Conservation (phyloP, 768 basidiomycete species). For the Lactarius hatsudake region DNA sequence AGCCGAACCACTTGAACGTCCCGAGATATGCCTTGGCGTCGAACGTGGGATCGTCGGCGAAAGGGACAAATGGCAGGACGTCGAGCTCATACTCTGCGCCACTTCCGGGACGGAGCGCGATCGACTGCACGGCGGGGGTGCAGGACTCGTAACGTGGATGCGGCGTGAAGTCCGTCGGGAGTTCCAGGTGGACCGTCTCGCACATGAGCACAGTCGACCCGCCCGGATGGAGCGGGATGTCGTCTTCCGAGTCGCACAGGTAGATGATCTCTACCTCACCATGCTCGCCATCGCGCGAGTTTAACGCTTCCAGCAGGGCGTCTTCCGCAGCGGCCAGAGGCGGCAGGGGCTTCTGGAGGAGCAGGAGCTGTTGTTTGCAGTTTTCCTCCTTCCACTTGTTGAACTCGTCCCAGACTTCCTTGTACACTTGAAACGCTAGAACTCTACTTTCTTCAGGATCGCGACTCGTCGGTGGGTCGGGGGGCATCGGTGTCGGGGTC, state of each 20-base stretch:
- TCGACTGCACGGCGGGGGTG: slow-evolving; percentile 46
- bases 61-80: slow-evolving; percentile 58
- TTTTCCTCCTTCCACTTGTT: slow-evolving; percentile 30
- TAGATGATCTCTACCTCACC: slow-evolving; percentile 10
- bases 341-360: slow-evolving; percentile 21
- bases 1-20: slow-evolving; percentile 47
- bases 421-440: slow-evolving; percentile 24
- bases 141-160: slow-evolving; percentile 55
- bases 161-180: slow-evolving; percentile 22
- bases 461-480: neutral
- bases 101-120: slow-evolving; percentile 34
- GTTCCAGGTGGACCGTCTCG: neutral
- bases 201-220: slow-evolving; percentile 6
- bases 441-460: neutral
- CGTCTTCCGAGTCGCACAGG: slow-evolving; percentile 16
- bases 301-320: neutral
- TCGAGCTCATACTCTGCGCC: slow-evolving; percentile 44
- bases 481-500: neutral
- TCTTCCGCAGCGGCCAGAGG: slow-evolving; percentile 7
- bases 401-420: slow-evolving; percentile 32
- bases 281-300: neutral
- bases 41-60: slow-evolving; percentile 59
- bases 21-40: slow-evolving; percentile 38
- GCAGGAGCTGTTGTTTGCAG: slow-evolving; percentile 22
- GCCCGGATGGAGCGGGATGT: slow-evolving; percentile 9